Conservation (phyloP, 768 basidiomycete genomes). For the Exsudoporus frostii region DNA sequence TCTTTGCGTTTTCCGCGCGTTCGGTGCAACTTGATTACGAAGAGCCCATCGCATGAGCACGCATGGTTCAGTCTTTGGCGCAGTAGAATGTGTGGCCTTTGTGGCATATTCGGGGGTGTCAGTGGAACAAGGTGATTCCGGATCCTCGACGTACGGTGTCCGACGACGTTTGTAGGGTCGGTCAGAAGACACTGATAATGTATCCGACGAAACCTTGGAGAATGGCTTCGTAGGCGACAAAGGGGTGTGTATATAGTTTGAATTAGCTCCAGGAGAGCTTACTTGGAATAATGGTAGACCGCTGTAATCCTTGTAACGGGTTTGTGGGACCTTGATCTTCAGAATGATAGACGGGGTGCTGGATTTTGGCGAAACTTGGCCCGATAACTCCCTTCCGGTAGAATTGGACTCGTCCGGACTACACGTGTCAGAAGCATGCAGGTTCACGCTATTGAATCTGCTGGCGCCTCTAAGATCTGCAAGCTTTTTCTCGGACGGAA, state of each 20-base stretch:
- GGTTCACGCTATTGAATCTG: constrained; percentile 13
- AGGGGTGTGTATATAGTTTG: constrained; percentile 9
- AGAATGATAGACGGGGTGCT: constrained; percentile 28
- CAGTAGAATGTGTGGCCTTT: constrained; percentile 7
- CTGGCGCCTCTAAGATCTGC: constrained; percentile 30
- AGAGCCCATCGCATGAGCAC: constrained; percentile 48
- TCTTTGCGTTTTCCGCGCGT: constrained; percentile 48
- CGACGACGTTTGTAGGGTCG: constrained; percentile 31
- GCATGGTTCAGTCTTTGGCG: constrained; percentile 30
- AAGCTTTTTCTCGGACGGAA: constrained; percentile 60
- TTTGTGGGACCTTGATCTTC: constrained; percentile 35
- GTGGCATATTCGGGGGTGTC: constrained; percentile 17
- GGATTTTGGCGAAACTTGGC: constrained; percentile 16
- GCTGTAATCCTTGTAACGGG: constrained; percentile 17
- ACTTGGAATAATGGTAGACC: constrained; percentile 4
- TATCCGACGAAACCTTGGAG: constrained; percentile 31
- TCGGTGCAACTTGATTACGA: constrained; percentile 43
- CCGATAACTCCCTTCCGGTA: constrained; percentile 4
- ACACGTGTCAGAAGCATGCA: constrained; percentile 14
- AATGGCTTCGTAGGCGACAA: constrained; percentile 25
- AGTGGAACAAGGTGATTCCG: constrained; percentile 25
- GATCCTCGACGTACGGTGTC: constrained; percentile 14
- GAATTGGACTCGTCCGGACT: constrained; percentile 15
- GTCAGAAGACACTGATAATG: constrained; percentile 27
- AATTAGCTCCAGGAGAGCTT: constrained; percentile 18